Evolutionary conservation across 2,329 filamentous ascomycete species (phyloP).

Genomic region (Raffaelea ambrosiae): DNA sequence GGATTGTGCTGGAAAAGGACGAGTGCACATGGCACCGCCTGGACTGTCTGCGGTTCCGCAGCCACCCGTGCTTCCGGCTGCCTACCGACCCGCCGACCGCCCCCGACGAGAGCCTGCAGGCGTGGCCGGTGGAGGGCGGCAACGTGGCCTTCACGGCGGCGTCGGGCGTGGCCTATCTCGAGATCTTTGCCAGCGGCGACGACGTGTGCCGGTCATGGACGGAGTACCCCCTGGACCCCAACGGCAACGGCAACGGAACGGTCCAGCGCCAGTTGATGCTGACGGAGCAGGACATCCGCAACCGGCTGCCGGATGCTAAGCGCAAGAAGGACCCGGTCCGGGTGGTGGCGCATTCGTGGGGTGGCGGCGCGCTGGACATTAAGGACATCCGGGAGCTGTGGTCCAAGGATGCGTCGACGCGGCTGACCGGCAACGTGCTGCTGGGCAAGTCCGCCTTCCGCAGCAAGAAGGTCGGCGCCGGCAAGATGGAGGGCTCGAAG

Average conservation of each 20-base stretch:
- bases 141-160: slow-evolving; percentile 69
- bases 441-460: slow-evolving; percentile 65
- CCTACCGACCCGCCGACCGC: slow-evolving; percentile 61
- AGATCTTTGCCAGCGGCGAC: slow-evolving; percentile 74
- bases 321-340: slow-evolving; percentile 56
- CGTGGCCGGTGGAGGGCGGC: slow-evolving; percentile 73
- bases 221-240: slow-evolving; percentile 59
- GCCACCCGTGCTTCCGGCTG: slow-evolving; percentile 81
- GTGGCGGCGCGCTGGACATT: slow-evolving; percentile 64
- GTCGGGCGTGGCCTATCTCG: slow-evolving; percentile 76
- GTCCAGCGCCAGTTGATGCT: slow-evolving; percentile 66
- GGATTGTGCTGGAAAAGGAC: slow-evolving; percentile 63
- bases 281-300: slow-evolving; percentile 65
- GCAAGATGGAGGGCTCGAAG: slow-evolving; percentile 60
- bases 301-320: slow-evolving; percentile 61
- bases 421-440: slow-evolving; percentile 56
- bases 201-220: slow-evolving; percentile 72
- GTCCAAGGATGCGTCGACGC: slow-evolving; percentile 64
- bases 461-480: slow-evolving; percentile 65
- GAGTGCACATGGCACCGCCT: slow-evolving; percentile 90
- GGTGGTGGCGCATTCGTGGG: slow-evolving; percentile 67
- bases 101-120: slow-evolving; percentile 70
- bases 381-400: slow-evolving; percentile 65
- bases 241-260: slow-evolving; percentile 48
- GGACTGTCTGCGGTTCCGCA: slow-evolving; percentile 79